Conservation (phyloP, 305 asterid genomes). For the Solanum aculeatissimum region DNA sequence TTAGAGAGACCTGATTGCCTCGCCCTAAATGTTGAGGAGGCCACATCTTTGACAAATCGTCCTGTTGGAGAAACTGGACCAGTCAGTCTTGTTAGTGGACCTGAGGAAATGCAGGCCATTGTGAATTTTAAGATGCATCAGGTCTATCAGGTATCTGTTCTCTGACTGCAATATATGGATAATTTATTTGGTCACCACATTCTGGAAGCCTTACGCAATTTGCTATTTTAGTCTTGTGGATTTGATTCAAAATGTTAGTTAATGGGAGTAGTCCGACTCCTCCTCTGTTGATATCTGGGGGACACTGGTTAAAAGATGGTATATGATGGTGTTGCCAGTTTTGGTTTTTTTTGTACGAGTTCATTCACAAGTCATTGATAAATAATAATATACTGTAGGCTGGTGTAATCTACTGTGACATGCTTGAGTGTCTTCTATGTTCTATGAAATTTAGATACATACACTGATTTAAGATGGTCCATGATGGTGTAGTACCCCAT, state of each 20-base stretch:
- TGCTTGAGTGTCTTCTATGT: not conserved
- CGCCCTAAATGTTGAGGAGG: conserved; percentile 60
- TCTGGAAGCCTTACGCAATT: not conserved
- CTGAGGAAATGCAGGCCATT: conserved; percentile 74
- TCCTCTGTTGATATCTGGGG: not conserved
- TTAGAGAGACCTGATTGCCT: conserved; percentile 79
- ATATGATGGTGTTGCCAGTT: not conserved
- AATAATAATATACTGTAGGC: not conserved
- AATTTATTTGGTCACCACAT: not conserved
- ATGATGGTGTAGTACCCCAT: not conserved
- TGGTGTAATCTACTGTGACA: not conserved
- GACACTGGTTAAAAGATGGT: not conserved
- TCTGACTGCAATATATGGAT: not conserved
- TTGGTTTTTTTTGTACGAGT: not conserved
- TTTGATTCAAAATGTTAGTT: not conserved
- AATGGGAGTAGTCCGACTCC: not conserved
- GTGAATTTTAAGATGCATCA: conserved; percentile 71
- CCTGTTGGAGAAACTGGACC: conserved; percentile 64
- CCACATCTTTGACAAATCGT: conserved; percentile 55
- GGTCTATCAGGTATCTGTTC: conserved; percentile 52
- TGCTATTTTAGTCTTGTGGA: not conserved
- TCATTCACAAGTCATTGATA: not conserved
- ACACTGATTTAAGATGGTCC: not conserved
- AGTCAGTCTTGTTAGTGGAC: conserved; percentile 42
- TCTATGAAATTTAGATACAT: not conserved